phyloP scores from a whole-genome alignment of 2,329 filamentous ascomycete species.

The Stachybotrys echinatus region DNA sequence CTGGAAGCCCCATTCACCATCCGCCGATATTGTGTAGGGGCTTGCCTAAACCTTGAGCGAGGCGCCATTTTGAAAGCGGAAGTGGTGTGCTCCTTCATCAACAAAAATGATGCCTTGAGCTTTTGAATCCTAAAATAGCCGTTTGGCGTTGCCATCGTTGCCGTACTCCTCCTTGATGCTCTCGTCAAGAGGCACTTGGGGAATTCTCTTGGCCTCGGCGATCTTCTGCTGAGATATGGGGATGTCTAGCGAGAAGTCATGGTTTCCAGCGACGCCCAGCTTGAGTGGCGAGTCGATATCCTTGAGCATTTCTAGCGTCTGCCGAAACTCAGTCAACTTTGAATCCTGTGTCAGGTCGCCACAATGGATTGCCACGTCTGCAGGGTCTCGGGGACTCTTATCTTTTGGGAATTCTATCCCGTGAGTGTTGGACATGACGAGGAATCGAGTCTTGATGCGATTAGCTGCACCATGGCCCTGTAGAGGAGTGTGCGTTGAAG shows the following conservation, averaged over 20 bases:
- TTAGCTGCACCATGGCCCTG: too few species aligned
- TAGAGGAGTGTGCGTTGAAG: too few species aligned
- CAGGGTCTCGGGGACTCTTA: not conserved
- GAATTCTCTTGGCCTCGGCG: constrained; percentile 7
- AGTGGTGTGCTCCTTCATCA: constrained; percentile 34
- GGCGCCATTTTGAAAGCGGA: constrained; percentile 35
- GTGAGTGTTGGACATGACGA: not conserved
- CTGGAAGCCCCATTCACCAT: constrained; percentile 37
- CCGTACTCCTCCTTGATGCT: constrained; percentile 27
- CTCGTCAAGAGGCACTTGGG: constrained; percentile 2
- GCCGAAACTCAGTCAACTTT: constrained; percentile 31
- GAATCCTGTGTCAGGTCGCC: constrained; percentile 43
- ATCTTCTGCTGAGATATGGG: constrained; percentile 25
- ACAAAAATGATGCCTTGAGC: constrained; percentile 30
- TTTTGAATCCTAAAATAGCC: constrained; percentile 17
- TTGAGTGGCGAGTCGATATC: constrained; percentile 38
- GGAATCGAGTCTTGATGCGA: not conserved
- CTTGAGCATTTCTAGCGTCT: constrained; percentile 30
- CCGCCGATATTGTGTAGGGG: constrained; percentile 34
- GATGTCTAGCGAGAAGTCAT: constrained; percentile 39
- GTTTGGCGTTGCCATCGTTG: constrained; percentile 24
- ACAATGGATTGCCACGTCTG: constrained; percentile 43
- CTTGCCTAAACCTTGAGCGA: constrained; percentile 37
- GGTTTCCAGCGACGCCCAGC: constrained; percentile 45
- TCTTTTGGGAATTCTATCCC: not conserved